These are phyloP conservation scores for Paraglomus brasilianum DNA, from an alignment of 192 early-diverging fungal species.

Conservation along the genomic window DNA sequence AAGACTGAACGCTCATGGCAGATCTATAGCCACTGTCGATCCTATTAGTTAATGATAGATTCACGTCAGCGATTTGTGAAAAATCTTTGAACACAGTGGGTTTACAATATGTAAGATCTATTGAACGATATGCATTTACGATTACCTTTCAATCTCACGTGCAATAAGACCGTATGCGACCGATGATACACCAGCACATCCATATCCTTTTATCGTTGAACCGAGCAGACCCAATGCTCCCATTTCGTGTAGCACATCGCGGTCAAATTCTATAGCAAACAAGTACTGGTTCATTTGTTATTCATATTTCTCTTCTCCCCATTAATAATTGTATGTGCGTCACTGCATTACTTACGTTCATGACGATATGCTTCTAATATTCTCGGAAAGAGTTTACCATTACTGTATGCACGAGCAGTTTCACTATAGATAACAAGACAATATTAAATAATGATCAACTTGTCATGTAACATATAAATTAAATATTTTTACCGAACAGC, in stretches of 20 bases:
- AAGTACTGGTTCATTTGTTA: neutral
- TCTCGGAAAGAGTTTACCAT: slow-evolving; percentile 83
- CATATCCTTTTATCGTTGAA: slow-evolving; percentile 92
- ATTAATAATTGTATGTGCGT: neutral
- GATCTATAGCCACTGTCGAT: slow-evolving; percentile 96
- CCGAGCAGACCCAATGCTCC: slow-evolving; percentile 91
- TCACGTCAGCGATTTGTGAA: neutral
- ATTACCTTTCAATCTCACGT: slow-evolving; percentile 88
- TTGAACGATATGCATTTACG: neutral
- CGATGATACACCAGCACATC: slow-evolving; percentile 95
- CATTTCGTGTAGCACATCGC: slow-evolving; percentile 91
- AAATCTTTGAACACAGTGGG: slow-evolving; percentile 16
- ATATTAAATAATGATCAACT: neutral
- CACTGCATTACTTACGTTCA: slow-evolving; percentile 60
- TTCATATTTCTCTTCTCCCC: neutral
- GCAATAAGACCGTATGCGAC: slow-evolving; percentile 97
- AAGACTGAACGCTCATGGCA: slow-evolving; percentile 98
- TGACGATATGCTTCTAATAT: slow-evolving; percentile 82
- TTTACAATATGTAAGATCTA: neutral
- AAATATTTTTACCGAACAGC: slow-evolving; percentile 48
- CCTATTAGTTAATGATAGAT: slow-evolving; percentile 35
- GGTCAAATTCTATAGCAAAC: slow-evolving; percentile 69
- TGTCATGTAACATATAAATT: no score
- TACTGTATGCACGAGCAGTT: slow-evolving; percentile 82
- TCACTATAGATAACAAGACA: slow-evolving; percentile 55